These are phyloP conservation scores for Hypoxylon sp. DNA, from an alignment of 2,329 filamentous ascomycete species.

Conservation along the genomic window DNA sequence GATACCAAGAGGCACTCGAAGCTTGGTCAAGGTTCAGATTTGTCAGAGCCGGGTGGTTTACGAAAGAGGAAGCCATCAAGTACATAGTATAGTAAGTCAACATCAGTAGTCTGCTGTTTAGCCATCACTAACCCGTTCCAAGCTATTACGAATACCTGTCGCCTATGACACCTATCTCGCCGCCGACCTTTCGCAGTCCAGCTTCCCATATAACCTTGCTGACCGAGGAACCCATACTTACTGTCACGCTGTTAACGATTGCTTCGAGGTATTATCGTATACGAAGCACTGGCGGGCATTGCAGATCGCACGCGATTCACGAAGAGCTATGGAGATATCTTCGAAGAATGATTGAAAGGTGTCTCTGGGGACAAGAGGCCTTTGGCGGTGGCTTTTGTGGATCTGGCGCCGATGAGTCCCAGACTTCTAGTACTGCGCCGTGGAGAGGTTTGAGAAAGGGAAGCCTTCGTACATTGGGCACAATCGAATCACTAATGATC, in stretches of 20 bases:
- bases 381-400: constrained; percentile 91
- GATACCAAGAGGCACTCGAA: constrained; percentile 79
- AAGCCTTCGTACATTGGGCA: constrained; percentile 89
- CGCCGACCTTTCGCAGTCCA: constrained; percentile 90
- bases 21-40: constrained; percentile 96
- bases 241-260: constrained; percentile 91
- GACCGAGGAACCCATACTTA: constrained; percentile 91
- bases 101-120: not conserved
- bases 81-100: constrained; percentile 88
- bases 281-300: constrained; percentile 82
- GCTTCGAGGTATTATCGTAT: constrained; percentile 88
- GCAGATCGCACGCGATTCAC: constrained; percentile 90
- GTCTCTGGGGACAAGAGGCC: constrained; percentile 96
- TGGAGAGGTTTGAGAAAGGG: constrained; percentile 80
- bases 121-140: constrained; percentile 24
- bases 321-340: constrained; percentile 96
- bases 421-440: constrained; percentile 77
- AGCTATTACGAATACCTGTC: constrained; percentile 93
- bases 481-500: constrained; percentile 93
- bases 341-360: constrained; percentile 93
- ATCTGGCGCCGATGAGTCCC: constrained; percentile 73
- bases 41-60: constrained; percentile 97
- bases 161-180: constrained; percentile 92
- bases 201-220: constrained; percentile 84
- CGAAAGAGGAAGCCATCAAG: constrained; percentile 89